These are phyloP conservation scores for Haberlea rhodopensis DNA, from an alignment of 257 asterid genomes.

Conservation along the genomic window DNA sequence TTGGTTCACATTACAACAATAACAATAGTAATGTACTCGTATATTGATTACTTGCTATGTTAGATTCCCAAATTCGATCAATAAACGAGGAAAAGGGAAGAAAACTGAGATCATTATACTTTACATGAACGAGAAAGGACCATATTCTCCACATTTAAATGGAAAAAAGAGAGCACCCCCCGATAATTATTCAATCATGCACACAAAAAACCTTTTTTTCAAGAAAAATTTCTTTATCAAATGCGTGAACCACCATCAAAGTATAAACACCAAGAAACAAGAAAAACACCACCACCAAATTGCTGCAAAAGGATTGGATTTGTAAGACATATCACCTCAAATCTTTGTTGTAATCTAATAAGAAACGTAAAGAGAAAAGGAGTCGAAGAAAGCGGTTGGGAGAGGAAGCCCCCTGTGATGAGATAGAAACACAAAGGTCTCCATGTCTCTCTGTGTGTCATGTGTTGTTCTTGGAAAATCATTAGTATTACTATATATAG, in stretches of 20 bases:
- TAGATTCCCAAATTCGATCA: not conserved
- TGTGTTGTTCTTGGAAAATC: not conserved
- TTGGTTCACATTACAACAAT: too few relatives aligned
- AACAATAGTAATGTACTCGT: not conserved
- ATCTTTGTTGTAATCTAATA: not conserved
- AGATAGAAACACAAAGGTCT: not conserved
- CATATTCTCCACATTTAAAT: not conserved
- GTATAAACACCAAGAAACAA: not conserved
- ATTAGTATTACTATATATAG: not conserved
- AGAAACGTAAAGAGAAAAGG: not conserved
- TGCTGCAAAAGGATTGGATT: slow-evolving; percentile 11
- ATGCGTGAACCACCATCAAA: slow-evolving; percentile 4
- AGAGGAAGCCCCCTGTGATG: too few relatives aligned
- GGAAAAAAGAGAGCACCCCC: too few relatives aligned
- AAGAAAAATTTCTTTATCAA: not conserved
- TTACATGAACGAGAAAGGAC: not conserved
- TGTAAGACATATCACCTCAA: slow-evolving; percentile 22
- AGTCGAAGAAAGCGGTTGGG: not conserved
- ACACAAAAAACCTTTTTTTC: too few relatives aligned
- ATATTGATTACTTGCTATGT: not conserved
- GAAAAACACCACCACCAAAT: not conserved
- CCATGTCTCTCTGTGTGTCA: not conserved
- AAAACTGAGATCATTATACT: not conserved
- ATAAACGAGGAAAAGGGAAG: not conserved
- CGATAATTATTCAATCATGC: not conserved